Evolutionary conservation across 129 eudicot genomes (phyloP), one percentile per base, ranked within the genome.

Genomic region (Lonicera japonica): DNA sequence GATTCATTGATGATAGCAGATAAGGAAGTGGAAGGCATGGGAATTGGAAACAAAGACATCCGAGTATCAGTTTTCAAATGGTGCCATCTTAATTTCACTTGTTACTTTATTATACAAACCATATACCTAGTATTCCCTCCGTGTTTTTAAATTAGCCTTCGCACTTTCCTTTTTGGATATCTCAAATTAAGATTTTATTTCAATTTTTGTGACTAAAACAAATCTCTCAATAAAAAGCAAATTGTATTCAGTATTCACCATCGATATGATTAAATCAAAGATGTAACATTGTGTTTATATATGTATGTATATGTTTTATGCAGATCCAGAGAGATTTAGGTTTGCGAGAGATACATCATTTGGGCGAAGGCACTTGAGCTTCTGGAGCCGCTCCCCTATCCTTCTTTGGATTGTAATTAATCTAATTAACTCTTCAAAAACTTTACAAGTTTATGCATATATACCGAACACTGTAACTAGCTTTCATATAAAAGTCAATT

Each of bases 11-110:
- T 8, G 13, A n/a, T n/a, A 0, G 22, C 58, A 87, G 95, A 87
- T 87, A 90, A 61, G 79, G 36, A 66, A 34, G 56, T 87, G 95
- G 90, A 80, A 87, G 58, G 81, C 73, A 23, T 87, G 95, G 95
- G 88, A 83, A 66, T 56, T 7, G 41, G 95, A 87, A 75, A 87
- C 95, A 59, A 69, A 60, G 46, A 83, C 87, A 56, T 21, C 64
- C 19, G 95, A 83, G 77, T 82, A 86, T 67, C 90, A 75, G 56
- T 72, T 59, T 51, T 50, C 70, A 67, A 70, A 87, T 41, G 95
- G 95, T 83, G 60, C 14, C 51, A 45, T 10, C 51, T 15, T n/a
- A n/a, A n/a, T n/a, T 15, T 45, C 7, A 45, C 14, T 45, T 45
- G 16, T 11, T 0, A 21, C 29, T n/a, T n/a, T n/a, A n/a, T n/a